Evolutionary conservation across 169 alveolate species (phyloP), one percentile per base, ranked within the genome.

Genomic region (Plasmodium adleri): DNA sequence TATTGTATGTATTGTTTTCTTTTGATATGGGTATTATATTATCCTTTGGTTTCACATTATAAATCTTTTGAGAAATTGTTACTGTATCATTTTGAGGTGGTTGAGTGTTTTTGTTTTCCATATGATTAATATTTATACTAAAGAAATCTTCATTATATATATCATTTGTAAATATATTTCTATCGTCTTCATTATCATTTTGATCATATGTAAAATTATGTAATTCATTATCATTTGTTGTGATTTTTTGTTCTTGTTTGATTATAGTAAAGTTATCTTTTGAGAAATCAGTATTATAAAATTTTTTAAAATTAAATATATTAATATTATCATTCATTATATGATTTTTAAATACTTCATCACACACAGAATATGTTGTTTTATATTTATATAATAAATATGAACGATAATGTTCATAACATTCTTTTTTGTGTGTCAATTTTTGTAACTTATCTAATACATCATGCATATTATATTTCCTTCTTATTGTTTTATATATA

Each of bases 401-500:
- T 0, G 89, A 68, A n/a, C 89, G 78, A 58, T 78, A 78, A 47
- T 78, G 89, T 26, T 78, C 89, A 49, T 78, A 78, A 7, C 64
- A 9, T 56, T 78, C 89, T 43, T 78, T 78, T 59, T 78, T 78
- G 24, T 78, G 89, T 17, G 71, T 78, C 15, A 78, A 71, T 0
- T 50, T 78, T 64, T 78, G 89, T 8, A 78, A 24, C 60, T 78
- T 78, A n/a, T 15, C 32, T 52, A 78, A 47, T 3, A 78, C 89
- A 66, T 78, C 89, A 50, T 78, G 89, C 13, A 78, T 64, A 24
- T 78, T 78, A 59, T 78, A 78, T 66, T 78, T 78, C 12, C 89
- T n/a, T 66, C 89, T 54, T 28, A 78, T 70, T 4, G 89, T 78
- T 78, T 78, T 78, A 59, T 78, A 78, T 26, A 78, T 45, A 24